phyloP scores from a whole-genome alignment of 257 asterid species.

The Jacaranda copaia region DNA sequence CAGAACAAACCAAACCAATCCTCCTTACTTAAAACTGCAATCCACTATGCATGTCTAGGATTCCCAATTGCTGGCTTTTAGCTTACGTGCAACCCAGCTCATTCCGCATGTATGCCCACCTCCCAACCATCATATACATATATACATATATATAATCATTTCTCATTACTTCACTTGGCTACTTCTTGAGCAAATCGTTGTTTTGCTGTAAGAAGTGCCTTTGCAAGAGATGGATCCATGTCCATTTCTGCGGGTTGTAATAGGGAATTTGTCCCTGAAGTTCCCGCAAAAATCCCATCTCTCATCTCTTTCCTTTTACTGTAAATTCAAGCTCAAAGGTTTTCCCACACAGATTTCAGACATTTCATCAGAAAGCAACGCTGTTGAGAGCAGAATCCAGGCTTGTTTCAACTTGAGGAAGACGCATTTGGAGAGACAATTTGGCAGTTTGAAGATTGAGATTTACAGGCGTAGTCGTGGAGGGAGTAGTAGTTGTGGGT shows the following conservation, averaged over 20 bases:
- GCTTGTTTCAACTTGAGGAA: conserved; percentile 69
- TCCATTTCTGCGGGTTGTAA: conserved; percentile 76
- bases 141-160: conserved; percentile 12
- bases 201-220: not conserved
- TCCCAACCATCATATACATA: not conserved
- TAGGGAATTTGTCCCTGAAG: conserved; percentile 65
- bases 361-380: conserved; percentile 53
- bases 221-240: conserved; percentile 85
- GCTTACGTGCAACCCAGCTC: conserved; percentile 92
- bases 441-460: conserved; percentile 59
- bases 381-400: conserved; percentile 58
- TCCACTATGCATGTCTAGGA: conserved; percentile 47
- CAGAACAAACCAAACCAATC: conserved; percentile 2
- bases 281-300: conserved; percentile 36
- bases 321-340: conserved; percentile 76
- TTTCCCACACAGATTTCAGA: conserved; percentile 58
- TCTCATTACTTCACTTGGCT: not conserved
- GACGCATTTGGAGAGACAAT: conserved; percentile 68
- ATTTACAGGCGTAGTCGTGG: conserved; percentile 49
- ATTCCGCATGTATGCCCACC: conserved; percentile 70
- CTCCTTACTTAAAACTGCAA: conserved; percentile 20
- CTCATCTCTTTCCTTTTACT: conserved; percentile 44
- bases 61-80: conserved; percentile 55
- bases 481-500: conserved; percentile 45
- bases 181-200: not conserved